Evolutionary conservation across 805 yeast species (phyloP), one percentile per base, ranked within the genome.

Genomic region (Scheffersomyces ergatensis): DNA sequence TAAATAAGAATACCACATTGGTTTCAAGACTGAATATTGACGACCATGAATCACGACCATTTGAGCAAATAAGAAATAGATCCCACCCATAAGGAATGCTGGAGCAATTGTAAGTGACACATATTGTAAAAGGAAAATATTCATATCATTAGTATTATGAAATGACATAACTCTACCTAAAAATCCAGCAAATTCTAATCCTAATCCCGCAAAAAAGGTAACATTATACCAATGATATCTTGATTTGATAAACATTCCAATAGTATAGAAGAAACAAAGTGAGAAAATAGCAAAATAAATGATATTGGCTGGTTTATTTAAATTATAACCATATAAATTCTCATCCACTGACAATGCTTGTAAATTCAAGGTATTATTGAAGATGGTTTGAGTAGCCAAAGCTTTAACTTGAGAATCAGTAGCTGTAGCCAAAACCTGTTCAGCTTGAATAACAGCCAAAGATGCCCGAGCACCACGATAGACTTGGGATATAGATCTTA

Each of bases 1-100:
- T 19, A 68, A 55, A 51, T 69, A 69, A 1, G 74, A 61, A 43
- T 69, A 69, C 72, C 72, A 67, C 60, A 68, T 57, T 3, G 75
- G 75, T 42, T 61, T 63, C 44, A 67, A 54, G 2, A 63, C 49
- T 16, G 72, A 63, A 46, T 59, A 69, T 27, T 58, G 53, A 34
- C 68, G 45, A 7, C 74, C 73, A 38, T 65, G 65, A 15, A 64
- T 51, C 12, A 63, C 67, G 35, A 67, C 71, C 42, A 62, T 37
- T 42, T 67, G 73, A 2, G 72, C 74, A 47, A 69, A 66, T 5
- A 67, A 33, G 43, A 62, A 65, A 47, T 69, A 69, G 14, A 69
- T 49, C 0, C 74, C 75, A 2, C 60, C 75, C 75, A 69, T 69
- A 14, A 67, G 53, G 40, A 68, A 67, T 2, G 72, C 74, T 2